Base-by-base conservation (phyloP, 208 protist genomes). In the Leishmania major region DNA sequence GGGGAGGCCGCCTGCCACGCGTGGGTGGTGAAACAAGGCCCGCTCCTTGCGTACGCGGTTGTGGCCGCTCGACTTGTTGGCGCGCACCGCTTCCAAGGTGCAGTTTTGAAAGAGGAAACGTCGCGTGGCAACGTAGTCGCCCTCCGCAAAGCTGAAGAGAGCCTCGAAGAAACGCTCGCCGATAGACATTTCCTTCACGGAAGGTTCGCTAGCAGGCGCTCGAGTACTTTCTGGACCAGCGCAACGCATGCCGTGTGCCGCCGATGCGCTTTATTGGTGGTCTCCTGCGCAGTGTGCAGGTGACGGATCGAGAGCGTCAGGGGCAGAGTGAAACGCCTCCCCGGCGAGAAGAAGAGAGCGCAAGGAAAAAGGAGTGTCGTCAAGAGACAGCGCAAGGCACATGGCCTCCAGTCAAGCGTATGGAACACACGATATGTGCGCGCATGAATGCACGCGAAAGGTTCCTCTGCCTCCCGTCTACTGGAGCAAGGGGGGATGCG, bases 111-210 rank as follows among this genome's bases (percentile, higher is more conserved):
- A 53, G 5, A 88, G 80, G 43, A 66, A 35, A 19, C 74, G 72
- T 8, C 76, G 77, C 1, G 88, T 88, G 3, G 77, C 43, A 17
- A 53, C 35, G 70, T 91, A 88, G 55, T 82, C 66, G 22, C 8
- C 15, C 67, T 91, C 88, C 2, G 76, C 0, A 62, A 91, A 91
- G 17, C 80, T 80, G 73, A 91, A 91, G 19, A 91, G 59, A 0
- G 80, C 66, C 72, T 88, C 77, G n/a, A 91, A 91, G 57, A 80
- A 91, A 49, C 43, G n/a, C 37, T 88, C 81, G 4, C 51, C 45
- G n/a, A 57, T 17, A 1, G 53, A 15, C 77, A 76, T 73, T 19
- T 55, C 45, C 28, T 8, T 25, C 35, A 43, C 37, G 70, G 31
- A 53, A 17, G 47, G 7, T 55, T 13, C 45, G 70, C 47, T 53